Percentiles rank a stretch among this genome's conserved stretches.
phyloP scores from a whole-genome alignment of 441 rosid genomes.

The Dalechampia spathulata region DNA sequence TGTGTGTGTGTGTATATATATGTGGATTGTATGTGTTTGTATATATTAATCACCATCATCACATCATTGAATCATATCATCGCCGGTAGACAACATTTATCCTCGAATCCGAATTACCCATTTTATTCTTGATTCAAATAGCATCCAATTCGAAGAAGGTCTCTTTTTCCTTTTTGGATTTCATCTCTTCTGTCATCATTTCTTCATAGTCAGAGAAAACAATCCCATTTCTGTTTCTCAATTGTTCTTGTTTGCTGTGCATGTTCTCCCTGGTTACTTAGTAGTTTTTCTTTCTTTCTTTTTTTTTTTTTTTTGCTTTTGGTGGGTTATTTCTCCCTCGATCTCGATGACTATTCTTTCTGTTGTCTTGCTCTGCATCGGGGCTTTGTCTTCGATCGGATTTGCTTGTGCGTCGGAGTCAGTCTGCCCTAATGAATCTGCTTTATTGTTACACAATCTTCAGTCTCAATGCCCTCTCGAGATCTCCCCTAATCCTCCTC shows the following conservation, averaged over 20 bases:
- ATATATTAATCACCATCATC: too few species aligned
- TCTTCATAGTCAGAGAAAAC: neutral
- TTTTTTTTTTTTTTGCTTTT: neutral
- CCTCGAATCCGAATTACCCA: too few species aligned
- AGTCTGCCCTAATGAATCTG: conserved; percentile 35
- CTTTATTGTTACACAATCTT: conserved; percentile 34
- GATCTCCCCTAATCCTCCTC: conserved; percentile 48
- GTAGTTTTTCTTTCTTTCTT: neutral
- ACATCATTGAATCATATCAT: too few species aligned
- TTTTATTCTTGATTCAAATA: too few species aligned
- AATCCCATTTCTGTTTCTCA: neutral
- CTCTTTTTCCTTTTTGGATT: too few species aligned
- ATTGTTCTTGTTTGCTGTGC: too few species aligned
- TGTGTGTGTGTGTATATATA: too few species aligned
- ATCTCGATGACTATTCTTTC: conserved; percentile 23
- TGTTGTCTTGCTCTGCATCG: conserved; percentile 25
- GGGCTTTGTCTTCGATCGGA: conserved; percentile 21
- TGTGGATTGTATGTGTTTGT: too few species aligned
- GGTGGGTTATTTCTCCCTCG: neutral
- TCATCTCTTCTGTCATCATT: too few species aligned
- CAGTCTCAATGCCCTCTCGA: conserved; percentile 47
- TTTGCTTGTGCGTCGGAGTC: conserved; percentile 27
- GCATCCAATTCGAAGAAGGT: too few species aligned
- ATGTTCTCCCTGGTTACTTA: neutral
- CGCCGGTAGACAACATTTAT: too few species aligned